These are phyloP conservation scores for Aspergillus hiratsukae DNA, from an alignment of 2,329 filamentous ascomycete species.

Conservation along the genomic window DNA sequence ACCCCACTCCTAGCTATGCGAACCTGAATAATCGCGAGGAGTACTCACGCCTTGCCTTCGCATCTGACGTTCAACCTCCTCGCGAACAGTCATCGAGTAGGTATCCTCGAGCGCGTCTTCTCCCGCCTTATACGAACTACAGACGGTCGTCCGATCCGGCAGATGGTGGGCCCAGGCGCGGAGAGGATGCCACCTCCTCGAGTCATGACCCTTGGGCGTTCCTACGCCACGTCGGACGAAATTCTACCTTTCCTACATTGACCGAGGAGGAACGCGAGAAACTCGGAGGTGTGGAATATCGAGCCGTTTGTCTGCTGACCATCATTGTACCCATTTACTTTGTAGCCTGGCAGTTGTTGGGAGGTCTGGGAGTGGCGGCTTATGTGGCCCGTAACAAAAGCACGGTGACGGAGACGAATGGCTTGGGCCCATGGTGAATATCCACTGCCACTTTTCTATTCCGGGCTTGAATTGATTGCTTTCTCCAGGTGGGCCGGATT, in stretches of 20 bases:
- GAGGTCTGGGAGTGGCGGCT: constrained; percentile 41
- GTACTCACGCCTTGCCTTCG: too few species aligned
- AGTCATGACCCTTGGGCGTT: not conserved
- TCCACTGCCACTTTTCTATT: not conserved
- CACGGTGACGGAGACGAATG: constrained; percentile 33
- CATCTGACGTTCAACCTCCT: too few species aligned
- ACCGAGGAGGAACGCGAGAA: not conserved
- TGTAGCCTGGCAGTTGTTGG: constrained; percentile 42
- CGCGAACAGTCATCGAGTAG: too few species aligned
- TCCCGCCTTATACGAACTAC: too few species aligned
- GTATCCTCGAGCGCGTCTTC: too few species aligned
- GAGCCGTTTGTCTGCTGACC: not conserved
- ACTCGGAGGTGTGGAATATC: not conserved
- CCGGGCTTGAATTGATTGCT: constrained; percentile 9
- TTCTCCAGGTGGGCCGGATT: constrained; percentile 33
- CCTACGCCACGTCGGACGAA: not conserved
- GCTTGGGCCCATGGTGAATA: constrained; percentile 41
- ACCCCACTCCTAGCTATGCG: too few species aligned
- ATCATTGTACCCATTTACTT: constrained; percentile 18
- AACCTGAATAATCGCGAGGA: too few species aligned
- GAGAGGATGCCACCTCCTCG: not conserved
- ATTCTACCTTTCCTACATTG: not conserved
- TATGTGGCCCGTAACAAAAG: constrained; percentile 40
- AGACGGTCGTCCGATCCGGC: too few species aligned
- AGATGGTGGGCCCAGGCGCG: too few species aligned